A percentile compares a stretch with the other conserved stretches of the same genome.
Evolutionary conservation across 2,329 filamentous ascomycete species (phyloP).

Genomic region (Canariomyces notabilis): DNA sequence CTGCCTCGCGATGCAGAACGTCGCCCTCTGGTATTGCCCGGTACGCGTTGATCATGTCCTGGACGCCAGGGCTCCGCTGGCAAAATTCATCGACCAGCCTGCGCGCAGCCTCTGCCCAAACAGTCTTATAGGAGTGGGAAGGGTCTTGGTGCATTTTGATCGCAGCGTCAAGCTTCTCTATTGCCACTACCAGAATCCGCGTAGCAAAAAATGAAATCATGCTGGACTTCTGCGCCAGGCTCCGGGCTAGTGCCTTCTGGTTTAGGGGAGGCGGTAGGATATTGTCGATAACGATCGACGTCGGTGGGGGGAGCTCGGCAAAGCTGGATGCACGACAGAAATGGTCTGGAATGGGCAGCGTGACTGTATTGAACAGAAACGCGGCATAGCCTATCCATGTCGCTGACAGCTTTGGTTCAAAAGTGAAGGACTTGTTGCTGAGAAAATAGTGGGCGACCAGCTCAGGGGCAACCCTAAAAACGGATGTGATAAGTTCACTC

Average conservation of each 20-base stretch:
- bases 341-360: conserved; percentile 64
- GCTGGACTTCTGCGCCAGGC: conserved; percentile 70
- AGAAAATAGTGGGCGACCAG: conserved; percentile 83
- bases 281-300: conserved; percentile 74
- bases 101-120: conserved; percentile 66
- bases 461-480: conserved; percentile 79
- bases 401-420: conserved; percentile 86
- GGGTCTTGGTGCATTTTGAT: conserved; percentile 55
- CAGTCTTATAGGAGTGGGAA: conserved; percentile 32
- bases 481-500: conserved; percentile 71
- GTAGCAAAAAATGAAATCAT: conserved; percentile 81
- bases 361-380: conserved; percentile 76
- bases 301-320: conserved; percentile 67
- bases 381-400: conserved; percentile 94
- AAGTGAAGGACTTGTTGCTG: conserved; percentile 71
- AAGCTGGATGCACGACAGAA: conserved; percentile 64
- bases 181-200: conserved; percentile 69
- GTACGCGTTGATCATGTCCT: conserved; percentile 72
- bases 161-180: conserved; percentile 69
- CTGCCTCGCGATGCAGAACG: conserved; percentile 69
- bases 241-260: conserved; percentile 72
- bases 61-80: conserved; percentile 73
- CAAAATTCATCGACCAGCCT: conserved; percentile 70
- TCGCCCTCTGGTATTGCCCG: conserved; percentile 64
- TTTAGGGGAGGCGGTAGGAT: conserved; percentile 78